These are phyloP conservation scores for Primulina huaijiensis DNA, from an alignment of 257 asterid species.

Conservation along the genomic window DNA sequence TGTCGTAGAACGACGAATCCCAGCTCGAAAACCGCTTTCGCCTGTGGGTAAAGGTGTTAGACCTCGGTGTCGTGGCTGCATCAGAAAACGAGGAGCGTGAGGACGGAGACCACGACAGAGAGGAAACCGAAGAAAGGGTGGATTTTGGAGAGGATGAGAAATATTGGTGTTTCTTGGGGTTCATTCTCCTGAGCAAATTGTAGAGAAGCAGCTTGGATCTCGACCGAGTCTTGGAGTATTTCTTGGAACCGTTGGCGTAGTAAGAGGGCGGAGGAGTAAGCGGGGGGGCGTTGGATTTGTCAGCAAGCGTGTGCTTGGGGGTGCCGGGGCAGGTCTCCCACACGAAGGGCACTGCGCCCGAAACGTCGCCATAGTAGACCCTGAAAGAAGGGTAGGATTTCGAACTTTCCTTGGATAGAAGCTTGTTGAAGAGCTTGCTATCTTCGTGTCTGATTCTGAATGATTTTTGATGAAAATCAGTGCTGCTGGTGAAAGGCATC, in stretches of 20 bases:
- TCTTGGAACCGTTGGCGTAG: conserved; percentile 16
- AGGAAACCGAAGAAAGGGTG: background rate
- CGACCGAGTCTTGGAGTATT: conserved; percentile 18
- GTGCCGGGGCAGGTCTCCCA: conserved; percentile 58
- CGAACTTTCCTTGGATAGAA: conserved; percentile 39
- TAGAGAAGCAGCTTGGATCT: conserved; percentile 33
- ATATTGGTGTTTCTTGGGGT: conserved; percentile 13
- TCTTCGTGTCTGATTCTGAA: conserved; percentile 41
- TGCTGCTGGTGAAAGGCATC: conserved; percentile 24
- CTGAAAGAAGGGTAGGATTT: conserved; percentile 43
- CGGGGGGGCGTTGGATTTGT: conserved; percentile 28
- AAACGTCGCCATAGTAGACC: conserved; percentile 39
- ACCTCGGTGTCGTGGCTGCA: conserved; percentile 26
- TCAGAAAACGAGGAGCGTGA: conserved; percentile 35
- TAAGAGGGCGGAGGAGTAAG: conserved; percentile 54
- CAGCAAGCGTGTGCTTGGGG: conserved; percentile 36
- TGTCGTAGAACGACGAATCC: conserved; percentile 27
- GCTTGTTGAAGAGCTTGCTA: conserved; percentile 37
- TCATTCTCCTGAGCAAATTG: conserved; percentile 30
- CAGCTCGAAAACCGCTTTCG: conserved; percentile 37
- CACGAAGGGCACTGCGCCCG: conserved; percentile 46
- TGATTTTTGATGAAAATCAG: conserved; percentile 34
- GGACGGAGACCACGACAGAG: conserved; percentile 2
- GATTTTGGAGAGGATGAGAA: conserved; percentile 28
- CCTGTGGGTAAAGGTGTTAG: background rate